Base-by-base conservation (phyloP, 106 monocot species). In the Posidonia australis region DNA sequence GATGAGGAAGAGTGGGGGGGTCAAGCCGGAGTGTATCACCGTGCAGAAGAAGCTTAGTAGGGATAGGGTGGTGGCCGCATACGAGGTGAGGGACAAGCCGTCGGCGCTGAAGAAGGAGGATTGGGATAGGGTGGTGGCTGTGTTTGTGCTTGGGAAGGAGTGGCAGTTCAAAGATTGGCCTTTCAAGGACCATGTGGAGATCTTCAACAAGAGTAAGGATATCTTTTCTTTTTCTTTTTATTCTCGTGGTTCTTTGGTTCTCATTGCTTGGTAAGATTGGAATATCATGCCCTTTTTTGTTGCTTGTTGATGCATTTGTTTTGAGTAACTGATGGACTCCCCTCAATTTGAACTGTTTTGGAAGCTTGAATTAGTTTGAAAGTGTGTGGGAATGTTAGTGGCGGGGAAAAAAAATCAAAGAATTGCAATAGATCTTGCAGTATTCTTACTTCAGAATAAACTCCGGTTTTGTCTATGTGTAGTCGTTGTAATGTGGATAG, bases 141-240 rank as follows among this genome's bases (percentile, higher is more conserved):
- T 90, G 18, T 99, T 99, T 67, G 98, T 99, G 63, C 72, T 99
- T 10, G 91, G 98, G 46, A 99, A 99, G 76, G 98, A 99, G 77
- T 99, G 98, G 98, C 98, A 99, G 76, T 99, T 99, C 76, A 91
- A 99, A 54, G 98, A 99, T 44, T 91, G 98, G 98, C 98, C 98
- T 3, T 99, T 85, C 67, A 91, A 85, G 75, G 87, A 91, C 52
- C 98, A 90, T 70, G 85, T 85, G 3, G 98, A 91, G 79, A 91
- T 99, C 51, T 99, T 99, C 70, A 99, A 88, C 67, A 99, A 83
- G 62, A 77, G 98, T 91, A 60, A 79, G 87, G 68, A 44, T 13
- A 22, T 20, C 23, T 3, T 55, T 25, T 55, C 0, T 55, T 20
- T 24, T 23, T 55, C 1, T 10, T 55, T n/a, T n/a, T n/a, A n/a